phyloP scores from a whole-genome alignment of 345 rosid genomes.

The Schrenkiella parvula region DNA sequence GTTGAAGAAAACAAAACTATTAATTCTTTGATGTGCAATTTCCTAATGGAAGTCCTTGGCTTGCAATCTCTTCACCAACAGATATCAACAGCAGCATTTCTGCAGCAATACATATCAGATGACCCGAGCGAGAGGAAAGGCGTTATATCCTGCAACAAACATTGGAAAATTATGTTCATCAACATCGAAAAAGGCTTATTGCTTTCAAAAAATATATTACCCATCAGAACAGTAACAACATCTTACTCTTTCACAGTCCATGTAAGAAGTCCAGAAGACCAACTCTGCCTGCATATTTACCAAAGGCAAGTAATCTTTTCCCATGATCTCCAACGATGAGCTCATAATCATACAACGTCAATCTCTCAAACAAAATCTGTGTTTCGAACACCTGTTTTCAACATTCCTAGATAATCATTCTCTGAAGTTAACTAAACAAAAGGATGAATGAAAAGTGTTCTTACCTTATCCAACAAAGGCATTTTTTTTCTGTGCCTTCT shows the following conservation, averaged over 20 bases:
- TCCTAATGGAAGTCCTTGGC: conserved; percentile 69
- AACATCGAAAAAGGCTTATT: neutral
- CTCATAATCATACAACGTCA: conserved; percentile 79
- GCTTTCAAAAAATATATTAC: neutral
- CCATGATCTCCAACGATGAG: conserved; percentile 74
- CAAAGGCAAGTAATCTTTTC: conserved; percentile 75
- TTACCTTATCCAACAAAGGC: conserved; percentile 80
- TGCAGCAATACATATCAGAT: conserved; percentile 80
- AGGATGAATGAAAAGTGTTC: neutral
- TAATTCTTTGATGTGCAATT: too few relatives aligned
- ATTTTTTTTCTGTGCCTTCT: conserved; percentile 84
- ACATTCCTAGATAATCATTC: neutral
- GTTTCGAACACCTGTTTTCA: neutral
- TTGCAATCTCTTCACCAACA: conserved; percentile 82
- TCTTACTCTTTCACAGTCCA: conserved; percentile 78
- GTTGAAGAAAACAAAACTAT: too few relatives aligned
- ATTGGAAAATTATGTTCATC: neutral
- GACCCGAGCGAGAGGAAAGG: conserved; percentile 77
- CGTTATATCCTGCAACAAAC: conserved; percentile 58
- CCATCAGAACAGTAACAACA: neutral
- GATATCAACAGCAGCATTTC: conserved; percentile 79
- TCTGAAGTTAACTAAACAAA: neutral
- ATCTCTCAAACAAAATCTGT: conserved; percentile 70
- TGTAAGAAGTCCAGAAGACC: conserved; percentile 75
- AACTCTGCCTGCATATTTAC: conserved; percentile 91